A percentile compares a stretch with the other conserved stretches of the same genome.
phyloP scores from a whole-genome alignment of 306 rosid genomes.

The Spatholobus suberectus region DNA sequence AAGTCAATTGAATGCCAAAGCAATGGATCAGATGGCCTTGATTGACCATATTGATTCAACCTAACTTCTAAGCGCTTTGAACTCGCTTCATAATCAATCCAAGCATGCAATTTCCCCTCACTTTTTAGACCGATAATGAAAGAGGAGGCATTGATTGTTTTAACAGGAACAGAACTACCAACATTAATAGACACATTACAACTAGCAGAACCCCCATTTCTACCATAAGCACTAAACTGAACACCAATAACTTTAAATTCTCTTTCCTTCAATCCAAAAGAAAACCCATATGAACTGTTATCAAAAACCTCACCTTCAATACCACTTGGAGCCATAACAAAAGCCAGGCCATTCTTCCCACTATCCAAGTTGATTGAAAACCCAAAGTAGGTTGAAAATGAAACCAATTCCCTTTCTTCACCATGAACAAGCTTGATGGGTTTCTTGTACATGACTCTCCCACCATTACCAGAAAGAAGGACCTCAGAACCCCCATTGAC shows the following conservation, averaged over 20 bases:
- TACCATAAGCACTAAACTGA: constrained; percentile 51
- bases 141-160: constrained; percentile 54
- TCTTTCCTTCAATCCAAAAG: constrained; percentile 46
- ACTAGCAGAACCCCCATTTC: constrained; percentile 49
- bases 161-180: constrained; percentile 55
- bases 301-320: constrained; percentile 53
- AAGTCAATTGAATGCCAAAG: constrained; percentile 68
- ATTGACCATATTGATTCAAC: constrained; percentile 55
- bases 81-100: constrained; percentile 90
- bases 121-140: constrained; percentile 44
- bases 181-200: constrained; percentile 63
- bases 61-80: constrained; percentile 77
- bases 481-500: constrained; percentile 62
- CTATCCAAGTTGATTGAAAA: constrained; percentile 60
- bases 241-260: constrained; percentile 50
- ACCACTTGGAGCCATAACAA: constrained; percentile 72
- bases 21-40: constrained; percentile 69
- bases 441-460: constrained; percentile 66
- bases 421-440: constrained; percentile 74
- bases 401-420: constrained; percentile 58
- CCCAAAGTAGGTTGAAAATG: constrained; percentile 76
- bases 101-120: constrained; percentile 60
- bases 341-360: constrained; percentile 67
- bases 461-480: constrained; percentile 61
- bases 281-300: constrained; percentile 57